Evolutionary conservation across 2,329 filamentous ascomycete species (phyloP).

Genomic region (Ophiocordyceps polyrhachis-furcata): DNA sequence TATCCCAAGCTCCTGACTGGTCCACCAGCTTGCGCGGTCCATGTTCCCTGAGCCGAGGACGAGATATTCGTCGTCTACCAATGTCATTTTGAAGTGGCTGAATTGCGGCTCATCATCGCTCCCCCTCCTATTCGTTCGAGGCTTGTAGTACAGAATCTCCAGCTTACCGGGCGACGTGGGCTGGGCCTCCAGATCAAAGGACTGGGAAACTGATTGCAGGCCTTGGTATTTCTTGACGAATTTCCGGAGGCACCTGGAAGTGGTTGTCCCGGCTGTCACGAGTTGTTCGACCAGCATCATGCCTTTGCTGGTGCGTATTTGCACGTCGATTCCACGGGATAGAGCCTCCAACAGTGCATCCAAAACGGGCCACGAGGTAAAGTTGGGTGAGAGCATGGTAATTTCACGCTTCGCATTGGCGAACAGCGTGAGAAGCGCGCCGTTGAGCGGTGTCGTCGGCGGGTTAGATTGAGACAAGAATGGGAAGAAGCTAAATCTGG

Average conservation of each 20-base stretch:
- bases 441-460: conserved; percentile 49
- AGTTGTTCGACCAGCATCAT: conserved; percentile 70
- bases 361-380: conserved; percentile 50
- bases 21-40: conserved; percentile 74
- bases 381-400: conserved; percentile 58
- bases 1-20: conserved; percentile 66
- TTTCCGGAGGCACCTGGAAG: conserved; percentile 40
- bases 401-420: conserved; percentile 37
- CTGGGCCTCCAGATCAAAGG: conserved; percentile 23
- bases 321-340: conserved; percentile 45
- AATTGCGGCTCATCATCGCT: conserved; percentile 43
- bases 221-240: conserved; percentile 36
- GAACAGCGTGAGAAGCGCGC: conserved; percentile 42
- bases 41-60: conserved; percentile 68
- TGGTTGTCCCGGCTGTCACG: conserved; percentile 60
- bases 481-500: conserved; percentile 39
- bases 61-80: conserved; percentile 49
- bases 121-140: conserved; percentile 11
- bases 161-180: conserved; percentile 26
- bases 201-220: conserved; percentile 6
- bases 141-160: conserved; percentile 39
- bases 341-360: conserved; percentile 42
- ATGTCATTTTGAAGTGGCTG: conserved; percentile 59
- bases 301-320: conserved; percentile 44
- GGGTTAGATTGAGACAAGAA: conserved; percentile 29